Base-by-base conservation (phyloP, 1,284 basidiomycete genomes). In the Xerocomus nothofagi region DNA sequence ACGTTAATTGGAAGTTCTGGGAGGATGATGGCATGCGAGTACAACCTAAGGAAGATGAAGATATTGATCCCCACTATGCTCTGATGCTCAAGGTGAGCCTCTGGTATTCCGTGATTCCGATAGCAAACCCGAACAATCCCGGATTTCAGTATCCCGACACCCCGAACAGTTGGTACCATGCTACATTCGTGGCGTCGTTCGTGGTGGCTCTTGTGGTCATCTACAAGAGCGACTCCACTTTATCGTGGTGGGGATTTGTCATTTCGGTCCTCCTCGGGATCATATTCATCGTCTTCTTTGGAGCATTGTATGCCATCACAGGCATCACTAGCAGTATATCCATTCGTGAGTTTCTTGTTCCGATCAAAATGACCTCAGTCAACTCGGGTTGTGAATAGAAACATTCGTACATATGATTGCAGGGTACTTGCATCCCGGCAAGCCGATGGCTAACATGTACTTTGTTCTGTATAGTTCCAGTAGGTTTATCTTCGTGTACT, bases 361-460 rank as follows among this genome's bases (percentile, higher is more conserved):
- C n/a, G n/a, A n/a, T n/a, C n/a, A n/a, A n/a, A n/a, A n/a, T n/a
- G n/a, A n/a, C n/a, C n/a, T n/a, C n/a, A n/a, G n/a, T n/a, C n/a
- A n/a, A n/a, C n/a, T n/a, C n/a, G n/a, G n/a, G n/a, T n/a, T n/a
- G n/a, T n/a, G n/a, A n/a, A n/a, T n/a, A n/a, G n/a, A n/a, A n/a
- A n/a, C n/a, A n/a, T n/a, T n/a, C n/a, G 80, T n/a, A n/a, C n/a
- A n/a, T n/a, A n/a, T n/a, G n/a, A n/a, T n/a, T n/a, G n/a, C n/a
- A n/a, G n/a, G n/a, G 6, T 84, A 80, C 63, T 66, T 85, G 21
- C 77, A 81, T 60, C 81, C 79, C 0, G 79, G 83, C 27, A 74
- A 77, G 55, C 81, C 82, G 51, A 76, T 77, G 41, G 76, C 76
- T 39, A 82, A 80, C 57, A 81, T 83, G 62, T 79, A 80, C 42